phyloP scores from a whole-genome alignment of 2,329 filamentous ascomycete species.

The Botrytis cinerea region DNA sequence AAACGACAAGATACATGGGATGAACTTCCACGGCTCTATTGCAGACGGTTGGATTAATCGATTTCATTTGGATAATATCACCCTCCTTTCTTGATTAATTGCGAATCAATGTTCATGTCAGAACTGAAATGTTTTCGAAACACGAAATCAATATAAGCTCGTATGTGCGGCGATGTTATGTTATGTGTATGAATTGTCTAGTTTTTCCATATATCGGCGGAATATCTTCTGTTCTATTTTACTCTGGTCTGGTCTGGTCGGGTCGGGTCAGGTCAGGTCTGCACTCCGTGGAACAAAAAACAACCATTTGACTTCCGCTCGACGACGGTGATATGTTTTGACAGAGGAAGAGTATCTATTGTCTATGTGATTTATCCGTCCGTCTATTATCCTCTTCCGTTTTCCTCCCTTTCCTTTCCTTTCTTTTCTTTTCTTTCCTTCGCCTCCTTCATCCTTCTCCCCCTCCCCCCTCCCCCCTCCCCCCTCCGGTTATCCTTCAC shows the following conservation, averaged over 20 bases:
- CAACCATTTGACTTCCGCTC: background rate
- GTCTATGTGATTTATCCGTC: background rate
- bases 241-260: too few species aligned
- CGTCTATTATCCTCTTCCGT: background rate
- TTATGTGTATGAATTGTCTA: background rate
- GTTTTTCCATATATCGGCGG: background rate
- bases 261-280: background rate
- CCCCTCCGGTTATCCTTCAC: background rate
- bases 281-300: background rate
- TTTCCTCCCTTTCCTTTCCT: background rate
- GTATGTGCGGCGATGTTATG: background rate
- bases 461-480: background rate
- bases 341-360: background rate
- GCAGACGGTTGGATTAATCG: background rate
- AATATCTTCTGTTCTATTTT: background rate
- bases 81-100: background rate
- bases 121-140: background rate
- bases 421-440: background rate
- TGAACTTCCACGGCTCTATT: background rate
- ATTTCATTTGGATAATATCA: slow-evolving; percentile 4
- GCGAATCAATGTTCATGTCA: background rate
- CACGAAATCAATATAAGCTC: background rate
- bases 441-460: background rate
- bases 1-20: background rate
- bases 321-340: background rate